Conservation (phyloP, 2,329 filamentous ascomycete genomes). For the Sporothrix phasma region DNA sequence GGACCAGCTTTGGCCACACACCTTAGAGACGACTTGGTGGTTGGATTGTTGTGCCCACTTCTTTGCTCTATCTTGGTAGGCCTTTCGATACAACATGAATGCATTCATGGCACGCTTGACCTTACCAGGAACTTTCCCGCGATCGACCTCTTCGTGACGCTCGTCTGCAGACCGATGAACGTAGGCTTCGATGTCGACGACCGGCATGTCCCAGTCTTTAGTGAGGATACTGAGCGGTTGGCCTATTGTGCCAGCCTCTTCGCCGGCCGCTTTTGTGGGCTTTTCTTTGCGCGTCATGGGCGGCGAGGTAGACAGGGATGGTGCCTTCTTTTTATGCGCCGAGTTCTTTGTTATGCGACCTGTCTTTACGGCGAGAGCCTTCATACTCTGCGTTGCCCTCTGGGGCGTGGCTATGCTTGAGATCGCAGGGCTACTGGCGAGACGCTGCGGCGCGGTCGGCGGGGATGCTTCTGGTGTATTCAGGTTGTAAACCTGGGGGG, state of each 20-base stretch:
- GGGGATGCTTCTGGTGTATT: constrained; percentile 29
- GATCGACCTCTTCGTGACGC: constrained; percentile 57
- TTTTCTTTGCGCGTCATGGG: constrained; percentile 27
- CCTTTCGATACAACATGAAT: constrained; percentile 95
- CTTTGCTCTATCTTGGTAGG: constrained; percentile 80
- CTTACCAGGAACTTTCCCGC: constrained; percentile 59
- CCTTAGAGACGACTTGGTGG: constrained; percentile 81
- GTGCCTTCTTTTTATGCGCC: constrained; percentile 30
- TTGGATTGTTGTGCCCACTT: constrained; percentile 75
- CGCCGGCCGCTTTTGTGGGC: constrained; percentile 28
- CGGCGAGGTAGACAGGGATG: constrained; percentile 8
- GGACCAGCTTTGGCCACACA: constrained; percentile 81
- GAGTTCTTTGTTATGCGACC: constrained; percentile 32
- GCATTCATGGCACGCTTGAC: constrained; percentile 93
- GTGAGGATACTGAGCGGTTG: constrained; percentile 64
- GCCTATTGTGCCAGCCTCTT: constrained; percentile 40
- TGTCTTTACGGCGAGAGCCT: constrained; percentile 25
- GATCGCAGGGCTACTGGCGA: constrained; percentile 21
- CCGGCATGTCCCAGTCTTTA: constrained; percentile 48
- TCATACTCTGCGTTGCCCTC: constrained; percentile 25
- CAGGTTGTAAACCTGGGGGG: constrained; percentile 11
- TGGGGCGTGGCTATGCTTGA: constrained; percentile 20
- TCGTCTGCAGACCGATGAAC: constrained; percentile 61
- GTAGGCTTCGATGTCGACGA: constrained; percentile 71
- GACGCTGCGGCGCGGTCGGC: constrained; percentile 28